These are phyloP conservation scores for Ophiostoma tasmaniense DNA, from an alignment of 2,329 filamentous ascomycete species.

Conservation along the genomic window DNA sequence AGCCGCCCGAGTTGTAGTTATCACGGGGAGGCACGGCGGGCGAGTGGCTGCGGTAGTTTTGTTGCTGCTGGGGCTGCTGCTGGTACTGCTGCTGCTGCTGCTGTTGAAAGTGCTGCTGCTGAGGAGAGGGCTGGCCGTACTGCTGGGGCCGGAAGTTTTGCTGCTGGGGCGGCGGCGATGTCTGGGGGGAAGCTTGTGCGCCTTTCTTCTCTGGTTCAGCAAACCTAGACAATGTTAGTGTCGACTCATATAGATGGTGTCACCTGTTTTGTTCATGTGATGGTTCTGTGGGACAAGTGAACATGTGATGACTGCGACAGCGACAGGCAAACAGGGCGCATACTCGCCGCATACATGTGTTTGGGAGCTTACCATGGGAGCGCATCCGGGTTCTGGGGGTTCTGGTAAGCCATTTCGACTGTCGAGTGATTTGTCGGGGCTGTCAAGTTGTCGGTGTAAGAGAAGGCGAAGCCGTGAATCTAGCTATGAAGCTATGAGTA, in stretches of 20 bases:
- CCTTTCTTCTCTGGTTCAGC: slow-evolving; percentile 43
- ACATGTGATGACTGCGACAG: not conserved
- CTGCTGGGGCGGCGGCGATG: slow-evolving; percentile 1
- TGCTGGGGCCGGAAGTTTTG: slow-evolving; percentile 13
- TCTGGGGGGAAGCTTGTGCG: slow-evolving; percentile 9
- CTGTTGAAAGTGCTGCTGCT: slow-evolving; percentile 18
- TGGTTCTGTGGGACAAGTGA: not conserved
- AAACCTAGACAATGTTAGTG: slow-evolving; percentile 32
- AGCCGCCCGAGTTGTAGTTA: not conserved
- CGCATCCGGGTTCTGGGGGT: slow-evolving; percentile 85
- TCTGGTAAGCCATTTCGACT: slow-evolving; percentile 78
- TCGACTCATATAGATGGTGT: not conserved
- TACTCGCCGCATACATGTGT: no score
- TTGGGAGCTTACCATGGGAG: slow-evolving; percentile 65
- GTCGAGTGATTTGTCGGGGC: not conserved
- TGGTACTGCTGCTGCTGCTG: slow-evolving; percentile 24
- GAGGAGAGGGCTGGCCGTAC: slow-evolving; percentile 11
- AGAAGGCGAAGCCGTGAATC: not conserved
- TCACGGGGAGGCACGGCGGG: slow-evolving; percentile 12
- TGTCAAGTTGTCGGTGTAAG: not conserved
- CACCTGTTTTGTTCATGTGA: not conserved
- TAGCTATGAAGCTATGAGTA: not conserved
- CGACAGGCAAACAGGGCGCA: no score
- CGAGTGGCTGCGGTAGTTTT: slow-evolving; percentile 32
- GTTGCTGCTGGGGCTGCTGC: slow-evolving; percentile 22